Percentiles rank a stretch among this genome's conserved stretches.
These are phyloP conservation scores for Adansonia digitata DNA, from an alignment of 345 rosid genomes.

Conservation along the genomic window DNA sequence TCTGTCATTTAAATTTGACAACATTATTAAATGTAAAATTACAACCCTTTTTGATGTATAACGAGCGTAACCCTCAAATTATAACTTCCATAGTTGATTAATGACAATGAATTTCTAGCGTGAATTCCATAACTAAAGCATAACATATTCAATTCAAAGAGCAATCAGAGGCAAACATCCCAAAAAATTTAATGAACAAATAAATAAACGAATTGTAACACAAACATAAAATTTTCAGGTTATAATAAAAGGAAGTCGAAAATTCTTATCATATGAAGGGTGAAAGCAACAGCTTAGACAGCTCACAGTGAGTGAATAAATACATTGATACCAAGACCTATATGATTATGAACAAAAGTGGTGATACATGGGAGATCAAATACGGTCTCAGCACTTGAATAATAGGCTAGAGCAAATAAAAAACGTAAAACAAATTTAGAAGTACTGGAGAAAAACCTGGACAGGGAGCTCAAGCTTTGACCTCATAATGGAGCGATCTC, in stretches of 20 bases:
- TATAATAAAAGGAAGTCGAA: neutral
- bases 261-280: neutral
- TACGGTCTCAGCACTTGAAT: neutral
- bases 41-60: neutral
- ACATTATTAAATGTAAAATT: neutral
- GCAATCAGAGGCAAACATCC: neutral
- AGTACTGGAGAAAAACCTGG: conserved; percentile 55
- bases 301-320: neutral
- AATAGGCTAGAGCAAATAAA: conserved; percentile 1
- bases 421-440: neutral
- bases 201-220: neutral
- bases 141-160: neutral
- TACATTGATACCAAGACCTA: neutral
- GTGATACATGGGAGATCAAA: neutral
- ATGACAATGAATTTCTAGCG: neutral
- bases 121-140: neutral
- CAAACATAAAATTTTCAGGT: neutral
- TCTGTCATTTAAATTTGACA: neutral
- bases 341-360: neutral
- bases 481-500: conserved; percentile 74
- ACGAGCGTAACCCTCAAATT: neutral
- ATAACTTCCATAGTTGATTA: neutral
- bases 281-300: neutral
- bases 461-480: conserved; percentile 99
- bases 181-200: neutral